These are phyloP conservation scores for Fusarium zealandicum DNA, from an alignment of 2,329 filamentous ascomycete species.

Conservation along the genomic window DNA sequence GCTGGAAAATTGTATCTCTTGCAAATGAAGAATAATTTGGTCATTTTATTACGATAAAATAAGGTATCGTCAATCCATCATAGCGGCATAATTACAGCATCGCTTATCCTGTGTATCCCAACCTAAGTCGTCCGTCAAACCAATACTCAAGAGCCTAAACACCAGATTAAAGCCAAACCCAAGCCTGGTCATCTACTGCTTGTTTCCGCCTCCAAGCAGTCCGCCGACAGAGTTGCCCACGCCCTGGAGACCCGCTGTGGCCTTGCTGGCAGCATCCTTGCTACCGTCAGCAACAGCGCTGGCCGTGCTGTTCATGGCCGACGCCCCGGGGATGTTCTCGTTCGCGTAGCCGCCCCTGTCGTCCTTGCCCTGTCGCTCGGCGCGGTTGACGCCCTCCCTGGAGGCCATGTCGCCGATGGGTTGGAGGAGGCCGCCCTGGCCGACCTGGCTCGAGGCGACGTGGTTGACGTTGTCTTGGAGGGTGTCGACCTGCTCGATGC, in stretches of 20 bases:
- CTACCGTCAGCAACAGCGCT: conserved; percentile 42
- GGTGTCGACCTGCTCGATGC: conserved; percentile 69
- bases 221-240: conserved; percentile 45
- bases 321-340: conserved; percentile 42
- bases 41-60: background rate
- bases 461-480: conserved; percentile 72
- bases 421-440: conserved; percentile 71
- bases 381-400: conserved; percentile 71
- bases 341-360: conserved; percentile 60
- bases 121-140: background rate
- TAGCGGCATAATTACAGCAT: background rate
- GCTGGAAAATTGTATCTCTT: background rate
- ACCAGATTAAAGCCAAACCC: conserved; percentile 1
- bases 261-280: conserved; percentile 41
- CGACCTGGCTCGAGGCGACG: conserved; percentile 68
- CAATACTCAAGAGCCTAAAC: conserved; percentile 8
- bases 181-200: conserved; percentile 20
- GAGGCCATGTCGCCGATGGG: conserved; percentile 68
- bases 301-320: conserved; percentile 39
- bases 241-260: conserved; percentile 42
- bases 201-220: conserved; percentile 45
- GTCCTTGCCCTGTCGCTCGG: conserved; percentile 70
- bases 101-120: background rate
- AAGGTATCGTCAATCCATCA: too few species aligned
- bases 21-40: background rate